Evolutionary conservation across 2,329 filamentous ascomycete genomes (phyloP).

Genomic region (Phialophora macrospora): DNA sequence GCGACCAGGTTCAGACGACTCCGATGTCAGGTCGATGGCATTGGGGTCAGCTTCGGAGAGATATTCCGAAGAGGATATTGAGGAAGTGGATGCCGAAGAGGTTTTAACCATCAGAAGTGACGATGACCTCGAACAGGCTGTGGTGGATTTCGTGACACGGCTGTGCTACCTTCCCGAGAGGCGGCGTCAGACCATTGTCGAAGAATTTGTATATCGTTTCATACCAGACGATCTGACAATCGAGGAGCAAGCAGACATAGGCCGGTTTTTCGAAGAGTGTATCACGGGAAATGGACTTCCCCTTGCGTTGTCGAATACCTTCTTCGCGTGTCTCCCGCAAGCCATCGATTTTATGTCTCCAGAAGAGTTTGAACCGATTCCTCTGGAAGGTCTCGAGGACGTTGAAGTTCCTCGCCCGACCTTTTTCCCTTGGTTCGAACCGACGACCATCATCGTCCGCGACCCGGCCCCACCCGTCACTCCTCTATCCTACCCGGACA

Average conservation of each 20-base stretch:
- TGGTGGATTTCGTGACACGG: background rate
- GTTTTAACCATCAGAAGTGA: no score
- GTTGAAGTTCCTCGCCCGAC: no score
- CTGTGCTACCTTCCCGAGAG: background rate
- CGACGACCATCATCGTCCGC: background rate
- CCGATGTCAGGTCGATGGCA: background rate
- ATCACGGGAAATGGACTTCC: background rate
- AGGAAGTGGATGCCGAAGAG: background rate
- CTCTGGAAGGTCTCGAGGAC: background rate
- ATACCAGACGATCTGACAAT: background rate
- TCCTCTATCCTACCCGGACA: background rate
- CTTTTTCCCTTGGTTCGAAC: background rate
- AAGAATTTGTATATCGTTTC: background rate
- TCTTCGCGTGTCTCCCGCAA: background rate
- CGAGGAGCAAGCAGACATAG: background rate
- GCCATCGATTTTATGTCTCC: background rate
- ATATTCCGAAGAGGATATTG: background rate
- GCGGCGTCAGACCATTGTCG: background rate
- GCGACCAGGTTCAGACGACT: background rate
- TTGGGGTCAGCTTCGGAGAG: background rate
- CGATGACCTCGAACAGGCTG: no score
- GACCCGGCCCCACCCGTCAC: background rate
- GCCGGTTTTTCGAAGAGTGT: background rate
- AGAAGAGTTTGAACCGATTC: background rate
- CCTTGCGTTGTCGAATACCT: background rate